Percentiles rank a stretch among this genome's conserved stretches.
These are phyloP conservation scores for Yamadazyma epiphylla DNA, from an alignment of 1,139 yeast genomes.

Conservation along the genomic window DNA sequence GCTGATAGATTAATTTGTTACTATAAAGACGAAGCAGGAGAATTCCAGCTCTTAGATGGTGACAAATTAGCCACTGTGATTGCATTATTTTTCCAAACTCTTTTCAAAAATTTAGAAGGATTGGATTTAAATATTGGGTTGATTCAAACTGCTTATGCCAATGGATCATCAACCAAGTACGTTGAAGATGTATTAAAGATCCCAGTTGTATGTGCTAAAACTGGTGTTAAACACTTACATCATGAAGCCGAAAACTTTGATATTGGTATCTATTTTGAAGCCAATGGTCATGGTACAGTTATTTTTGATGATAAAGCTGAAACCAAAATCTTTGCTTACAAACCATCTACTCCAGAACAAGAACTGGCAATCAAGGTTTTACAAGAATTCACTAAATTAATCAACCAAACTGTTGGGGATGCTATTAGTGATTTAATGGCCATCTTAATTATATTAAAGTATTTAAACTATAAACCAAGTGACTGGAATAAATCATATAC, in stretches of 20 bases:
- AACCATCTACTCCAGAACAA: conserved; percentile 22
- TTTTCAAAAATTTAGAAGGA: conserved; percentile 35
- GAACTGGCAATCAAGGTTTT: conserved; percentile 47
- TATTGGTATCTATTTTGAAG: conserved; percentile 93
- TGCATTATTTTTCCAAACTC: conserved; percentile 61
- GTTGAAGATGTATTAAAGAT: conserved; percentile 57
- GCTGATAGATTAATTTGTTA: conserved; percentile 94
- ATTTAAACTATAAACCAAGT: conserved; percentile 52
- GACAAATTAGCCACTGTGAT: conserved; percentile 87
- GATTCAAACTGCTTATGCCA: conserved; percentile 97
- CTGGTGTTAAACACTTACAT: conserved; percentile 95
- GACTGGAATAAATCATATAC: conserved; percentile 77
- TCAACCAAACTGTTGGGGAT: conserved; percentile 97
- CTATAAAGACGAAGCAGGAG: conserved; percentile 45
- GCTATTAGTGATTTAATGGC: conserved; percentile 86
- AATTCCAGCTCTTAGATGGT: conserved; percentile 81
- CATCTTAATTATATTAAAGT: conserved; percentile 62
- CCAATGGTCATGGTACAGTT: conserved; percentile 99
- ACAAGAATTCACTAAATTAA: conserved; percentile 58
- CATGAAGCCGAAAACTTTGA: conserved; percentile 83
- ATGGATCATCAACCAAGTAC: conserved; percentile 83
- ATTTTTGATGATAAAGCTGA: conserved; percentile 64
- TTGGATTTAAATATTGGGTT: conserved; percentile 63
- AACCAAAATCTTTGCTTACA: conserved; percentile 24
- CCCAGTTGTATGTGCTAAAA: conserved; percentile 87